Percentiles rank a stretch among this genome's conserved stretches.
These are phyloP conservation scores for Backusella psychrophila DNA, from an alignment of 192 early-diverging fungal species.

Conservation along the genomic window DNA sequence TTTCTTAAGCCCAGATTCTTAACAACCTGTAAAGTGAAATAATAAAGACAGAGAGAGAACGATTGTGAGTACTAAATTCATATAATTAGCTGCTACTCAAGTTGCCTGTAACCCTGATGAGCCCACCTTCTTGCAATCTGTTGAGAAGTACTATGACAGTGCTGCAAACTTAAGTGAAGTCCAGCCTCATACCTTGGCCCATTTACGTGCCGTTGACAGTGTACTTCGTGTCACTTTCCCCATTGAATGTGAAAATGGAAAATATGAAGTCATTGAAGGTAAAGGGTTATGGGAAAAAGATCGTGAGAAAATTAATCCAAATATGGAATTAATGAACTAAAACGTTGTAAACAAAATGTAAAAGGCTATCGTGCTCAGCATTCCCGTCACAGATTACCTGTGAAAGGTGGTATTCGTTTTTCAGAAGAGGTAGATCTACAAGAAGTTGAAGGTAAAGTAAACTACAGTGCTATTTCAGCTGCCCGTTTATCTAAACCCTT, in stretches of 20 bases:
- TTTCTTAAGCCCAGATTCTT: not conserved
- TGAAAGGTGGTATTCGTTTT: slow-evolving; percentile 82
- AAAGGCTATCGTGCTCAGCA: slow-evolving; percentile 78
- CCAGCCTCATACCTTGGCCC: slow-evolving; percentile 53
- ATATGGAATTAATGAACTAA: not conserved
- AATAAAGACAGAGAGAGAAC: not conserved
- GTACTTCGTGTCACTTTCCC: slow-evolving; percentile 78
- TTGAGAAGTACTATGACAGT: slow-evolving; percentile 67
- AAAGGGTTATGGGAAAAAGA: not conserved
- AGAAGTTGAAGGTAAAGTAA: slow-evolving; percentile 59
- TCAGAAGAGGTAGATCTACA: slow-evolving; percentile 75
- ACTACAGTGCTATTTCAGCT: not conserved
- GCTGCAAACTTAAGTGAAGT: slow-evolving; percentile 67
- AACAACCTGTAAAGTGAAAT: not conserved
- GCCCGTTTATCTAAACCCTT: too few species aligned
- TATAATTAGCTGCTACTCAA: slow-evolving; percentile 41
- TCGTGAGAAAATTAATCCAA: not conserved
- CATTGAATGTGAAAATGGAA: slow-evolving; percentile 64
- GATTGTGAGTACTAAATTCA: not conserved
- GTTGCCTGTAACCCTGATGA: slow-evolving; percentile 63
- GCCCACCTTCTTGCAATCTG: slow-evolving; percentile 68
- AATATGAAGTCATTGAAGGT: slow-evolving; percentile 62
- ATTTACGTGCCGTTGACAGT: slow-evolving; percentile 70
- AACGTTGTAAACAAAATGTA: not conserved
- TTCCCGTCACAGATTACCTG: slow-evolving; percentile 75